Evolutionary conservation across 306 rosid species (phyloP), one percentile per base, ranked within the genome.

Genomic region (Gleditsia sinensis): DNA sequence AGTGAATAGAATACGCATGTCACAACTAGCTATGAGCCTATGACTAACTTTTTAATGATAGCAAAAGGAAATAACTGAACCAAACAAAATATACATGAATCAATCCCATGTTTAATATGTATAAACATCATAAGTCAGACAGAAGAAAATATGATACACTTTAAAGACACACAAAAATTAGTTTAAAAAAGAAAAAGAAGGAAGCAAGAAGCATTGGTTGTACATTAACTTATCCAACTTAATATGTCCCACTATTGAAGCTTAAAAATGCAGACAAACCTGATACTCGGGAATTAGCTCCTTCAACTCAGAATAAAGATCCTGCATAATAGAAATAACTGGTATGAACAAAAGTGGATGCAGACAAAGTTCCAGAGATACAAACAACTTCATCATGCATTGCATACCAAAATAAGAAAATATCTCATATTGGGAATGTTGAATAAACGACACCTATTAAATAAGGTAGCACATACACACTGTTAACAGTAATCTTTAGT

Each of bases 261-360:
- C 50, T 45, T 34, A 76, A 75, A 66, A 72, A n/a, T 19, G 57
- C 23, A 67, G 54, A 56, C 87, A 62, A 71, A 86, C 99, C 99
- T 95, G 99, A 74, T 92, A 82, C 77, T 92, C 93, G 17, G 97
- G 99, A 90, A 95, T 80, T 73, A 92, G 79, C 57, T 95, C 99
- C 87, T 83, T 86, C 86, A 92, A 32, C 78, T 88, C 93, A 62
- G 99, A 84, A 51, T 71, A 84, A 72, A 95, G 97, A 78, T 95
- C 99, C 98, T 95, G 86, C 81, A 84, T 32, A 43, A 67, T 21
- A 80, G 34, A 57, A 74, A 76, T 2, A 65, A 30, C 7, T 13
- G 3, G 11, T 11, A 65, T 75, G 37, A 81, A 67, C 53, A 69
- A 66, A 69, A 40, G 27, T 19, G 42, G 51, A 27, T 16, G 49